phyloP scores from a whole-genome alignment of 768 basidiomycete genomes.

The Favolaschia claudopus region DNA sequence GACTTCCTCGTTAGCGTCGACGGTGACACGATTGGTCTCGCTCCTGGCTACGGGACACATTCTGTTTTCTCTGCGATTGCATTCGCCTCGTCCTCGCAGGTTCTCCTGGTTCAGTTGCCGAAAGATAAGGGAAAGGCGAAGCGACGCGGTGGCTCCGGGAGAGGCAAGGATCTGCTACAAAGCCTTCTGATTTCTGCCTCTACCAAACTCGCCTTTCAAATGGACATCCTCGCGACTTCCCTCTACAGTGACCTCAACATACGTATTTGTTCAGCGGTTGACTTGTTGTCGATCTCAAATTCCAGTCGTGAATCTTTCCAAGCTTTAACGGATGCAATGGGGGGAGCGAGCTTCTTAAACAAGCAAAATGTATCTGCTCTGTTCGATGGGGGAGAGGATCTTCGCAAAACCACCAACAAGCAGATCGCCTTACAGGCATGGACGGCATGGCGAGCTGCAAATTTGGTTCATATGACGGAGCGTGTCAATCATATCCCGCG shows the following conservation, averaged over 20 bases:
- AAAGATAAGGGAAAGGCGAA: constrained; percentile 12
- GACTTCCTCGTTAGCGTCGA: constrained; percentile 36
- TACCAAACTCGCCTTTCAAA: constrained; percentile 49
- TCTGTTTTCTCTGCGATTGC: constrained; percentile 45
- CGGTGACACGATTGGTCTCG: constrained; percentile 43
- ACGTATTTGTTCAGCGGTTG: constrained; percentile 42
- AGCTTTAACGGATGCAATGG: constrained; percentile 44
- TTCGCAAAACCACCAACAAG: constrained; percentile 5
- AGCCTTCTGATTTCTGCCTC: constrained; percentile 37
- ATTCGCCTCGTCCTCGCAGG: constrained; percentile 43
- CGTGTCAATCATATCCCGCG: constrained; percentile 5
- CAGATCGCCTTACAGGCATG: constrained; percentile 49
- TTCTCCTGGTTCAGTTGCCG: constrained; percentile 42
- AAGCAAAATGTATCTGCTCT: constrained; percentile 34
- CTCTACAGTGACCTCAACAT: constrained; percentile 47
- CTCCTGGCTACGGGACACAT: constrained; percentile 46
- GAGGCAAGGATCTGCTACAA: constrained; percentile 34
- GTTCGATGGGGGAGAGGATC: constrained; percentile 36
- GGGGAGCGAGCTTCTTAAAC: constrained; percentile 40
- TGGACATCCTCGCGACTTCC: constrained; percentile 51
- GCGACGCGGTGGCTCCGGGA: background rate
- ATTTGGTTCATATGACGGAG: constrained; percentile 24
- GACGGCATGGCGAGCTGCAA: constrained; percentile 46
- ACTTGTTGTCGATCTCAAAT: constrained; percentile 44
- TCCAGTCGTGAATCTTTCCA: constrained; percentile 38